Conservation (phyloP, 257 asterid species). For the Scutellaria galericulata region DNA sequence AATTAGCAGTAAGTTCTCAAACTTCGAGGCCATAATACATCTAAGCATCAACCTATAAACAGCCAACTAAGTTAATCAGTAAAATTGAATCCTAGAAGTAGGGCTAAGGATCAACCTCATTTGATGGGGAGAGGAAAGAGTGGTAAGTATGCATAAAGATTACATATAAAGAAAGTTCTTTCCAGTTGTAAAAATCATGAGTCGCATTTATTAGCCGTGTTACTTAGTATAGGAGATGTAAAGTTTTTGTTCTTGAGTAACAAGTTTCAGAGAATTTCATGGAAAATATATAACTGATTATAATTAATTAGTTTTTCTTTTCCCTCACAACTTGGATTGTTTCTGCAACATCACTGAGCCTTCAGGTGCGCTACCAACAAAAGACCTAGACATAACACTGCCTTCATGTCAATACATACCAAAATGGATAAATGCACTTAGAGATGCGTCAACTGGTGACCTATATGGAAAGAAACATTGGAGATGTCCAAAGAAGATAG, state of each 20-base stretch:
- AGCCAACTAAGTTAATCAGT: neutral
- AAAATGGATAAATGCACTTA: constrained; percentile 1
- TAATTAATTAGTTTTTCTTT: neutral
- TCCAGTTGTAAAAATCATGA: too few relatives aligned
- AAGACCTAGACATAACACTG: constrained; percentile 9
- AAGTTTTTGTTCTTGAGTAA: too few relatives aligned
- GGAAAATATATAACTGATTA: neutral
- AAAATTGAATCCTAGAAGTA: neutral
- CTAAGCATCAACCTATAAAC: constrained; percentile 11
- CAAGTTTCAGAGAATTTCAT: neutral
- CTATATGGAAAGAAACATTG: neutral
- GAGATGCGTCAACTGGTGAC: constrained; percentile 13
- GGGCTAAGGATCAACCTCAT: constrained; percentile 1
- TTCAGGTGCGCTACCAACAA: neutral
- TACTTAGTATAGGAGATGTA: neutral
- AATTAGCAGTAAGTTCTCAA: constrained; percentile 24
- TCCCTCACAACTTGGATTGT: neutral
- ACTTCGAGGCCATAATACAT: constrained; percentile 23
- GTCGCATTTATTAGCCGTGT: too few relatives aligned
- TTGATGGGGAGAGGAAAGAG: neutral
- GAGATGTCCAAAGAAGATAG: neutral
- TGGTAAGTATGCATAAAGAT: neutral
- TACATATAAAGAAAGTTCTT: too few relatives aligned
- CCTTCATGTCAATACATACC: neutral
- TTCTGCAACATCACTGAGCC: neutral